A percentile compares a stretch with the other conserved stretches of the same genome.
Evolutionary conservation across 1,284 basidiomycete genomes (phyloP).

Genomic region (Pyrrhoderma noxium): DNA sequence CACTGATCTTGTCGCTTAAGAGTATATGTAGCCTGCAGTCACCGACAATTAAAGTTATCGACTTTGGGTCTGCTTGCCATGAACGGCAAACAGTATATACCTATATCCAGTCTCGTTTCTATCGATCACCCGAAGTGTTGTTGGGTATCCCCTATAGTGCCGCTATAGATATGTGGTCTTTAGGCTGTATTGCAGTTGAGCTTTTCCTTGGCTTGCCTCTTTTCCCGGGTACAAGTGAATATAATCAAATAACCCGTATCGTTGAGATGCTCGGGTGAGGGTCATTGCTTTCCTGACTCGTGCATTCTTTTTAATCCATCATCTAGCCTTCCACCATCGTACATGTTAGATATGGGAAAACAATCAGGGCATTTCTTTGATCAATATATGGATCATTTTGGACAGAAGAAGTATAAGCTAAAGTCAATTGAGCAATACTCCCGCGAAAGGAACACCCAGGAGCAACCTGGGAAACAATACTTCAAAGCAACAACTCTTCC

Average conservation of each 20-base stretch:
- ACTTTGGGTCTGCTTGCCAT: constrained; percentile 98
- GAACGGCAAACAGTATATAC: constrained; percentile 99
- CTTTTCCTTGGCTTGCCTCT: constrained; percentile 93
- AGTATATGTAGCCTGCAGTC: constrained; percentile 70
- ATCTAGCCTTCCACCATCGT: constrained; percentile 74
- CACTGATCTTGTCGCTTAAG: constrained; percentile 15
- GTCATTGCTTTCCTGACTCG: constrained; percentile 6
- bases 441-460: constrained; percentile 88
- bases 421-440: constrained; percentile 95
- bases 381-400: constrained; percentile 71
- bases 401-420: constrained; percentile 82
- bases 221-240: constrained; percentile 98
- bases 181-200: constrained; percentile 96
- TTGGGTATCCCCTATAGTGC: constrained; percentile 93
- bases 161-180: constrained; percentile 93
- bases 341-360: constrained; percentile 95
- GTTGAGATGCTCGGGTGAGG: constrained; percentile 96
- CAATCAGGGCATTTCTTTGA: constrained; percentile 95
- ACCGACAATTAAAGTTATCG: constrained; percentile 98
- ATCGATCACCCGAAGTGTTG: constrained; percentile 95
- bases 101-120: constrained; percentile 98
- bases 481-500: constrained; percentile 92
- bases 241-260: constrained; percentile 95
- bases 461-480: constrained; percentile 98
- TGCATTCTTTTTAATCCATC: constrained; percentile 4